Percentiles rank a stretch among this genome's conserved stretches.
Evolutionary conservation across 1,139 yeast species (phyloP).

Genomic region (Waltiozyma sp.): DNA sequence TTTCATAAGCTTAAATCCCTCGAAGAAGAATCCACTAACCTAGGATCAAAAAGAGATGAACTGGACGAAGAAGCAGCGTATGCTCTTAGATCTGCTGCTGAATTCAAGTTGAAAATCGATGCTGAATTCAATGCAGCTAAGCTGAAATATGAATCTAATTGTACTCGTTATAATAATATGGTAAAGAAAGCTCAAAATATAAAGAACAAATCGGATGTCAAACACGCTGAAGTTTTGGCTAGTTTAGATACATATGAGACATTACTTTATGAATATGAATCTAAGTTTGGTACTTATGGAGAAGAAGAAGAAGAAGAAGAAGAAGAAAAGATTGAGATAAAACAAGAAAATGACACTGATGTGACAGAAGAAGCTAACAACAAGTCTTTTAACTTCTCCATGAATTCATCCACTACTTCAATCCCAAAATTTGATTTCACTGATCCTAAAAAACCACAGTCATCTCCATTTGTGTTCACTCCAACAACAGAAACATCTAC

Average conservation of each 20-base stretch:
- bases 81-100: slow-evolving; percentile 3
- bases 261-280: slow-evolving; percentile 1
- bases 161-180: slow-evolving; percentile 3
- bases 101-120: slow-evolving; percentile 7
- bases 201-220: slow-evolving; percentile 2
- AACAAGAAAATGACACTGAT: too few relatives aligned
- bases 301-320: slow-evolving; percentile 1
- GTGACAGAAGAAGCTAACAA: background rate
- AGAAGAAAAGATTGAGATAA: too few relatives aligned
- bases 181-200: slow-evolving; percentile 2
- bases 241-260: slow-evolving; percentile 3
- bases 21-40: slow-evolving; percentile 1
- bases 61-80: slow-evolving; percentile 3
- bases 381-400: background rate
- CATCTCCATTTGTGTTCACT: too few relatives aligned
- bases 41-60: slow-evolving; percentile 3
- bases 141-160: slow-evolving; percentile 7
- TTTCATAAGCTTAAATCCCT: slow-evolving; percentile 2
- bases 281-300: slow-evolving; percentile 3
- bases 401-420: background rate
- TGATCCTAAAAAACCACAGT: background rate
- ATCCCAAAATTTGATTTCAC: background rate
- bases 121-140: slow-evolving; percentile 10
- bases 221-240: slow-evolving; percentile 2
- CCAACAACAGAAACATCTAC: too few relatives aligned